Percentiles rank a stretch among this genome's conserved stretches.
These are phyloP conservation scores for Heterobasidion occidentale DNA, from an alignment of 1,284 basidiomycete species.

Conservation along the genomic window DNA sequence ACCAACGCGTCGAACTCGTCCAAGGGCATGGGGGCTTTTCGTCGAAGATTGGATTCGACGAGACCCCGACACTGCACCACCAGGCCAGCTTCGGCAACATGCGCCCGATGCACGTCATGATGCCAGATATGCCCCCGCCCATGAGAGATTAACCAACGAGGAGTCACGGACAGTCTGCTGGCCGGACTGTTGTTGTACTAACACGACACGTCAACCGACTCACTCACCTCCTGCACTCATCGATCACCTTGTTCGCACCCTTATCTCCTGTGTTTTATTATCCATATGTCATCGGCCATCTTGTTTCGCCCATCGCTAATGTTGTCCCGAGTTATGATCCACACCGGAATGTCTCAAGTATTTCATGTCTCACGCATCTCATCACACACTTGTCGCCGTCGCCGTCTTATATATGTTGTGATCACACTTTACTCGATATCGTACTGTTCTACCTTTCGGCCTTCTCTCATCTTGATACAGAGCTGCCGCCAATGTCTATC, in stretches of 20 bases:
- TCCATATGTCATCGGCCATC: background rate
- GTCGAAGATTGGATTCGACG: conserved; percentile 13
- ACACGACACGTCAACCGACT: background rate
- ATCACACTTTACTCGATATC: too few relatives aligned
- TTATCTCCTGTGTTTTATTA: background rate
- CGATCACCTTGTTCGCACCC: too few relatives aligned
- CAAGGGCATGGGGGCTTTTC: background rate
- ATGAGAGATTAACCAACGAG: background rate
- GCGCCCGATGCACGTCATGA: conserved; percentile 25
- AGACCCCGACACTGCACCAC: conserved; percentile 20
- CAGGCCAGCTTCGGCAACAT: conserved; percentile 26
- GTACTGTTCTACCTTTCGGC: too few relatives aligned
- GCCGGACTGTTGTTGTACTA: background rate
- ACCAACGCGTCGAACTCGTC: background rate
- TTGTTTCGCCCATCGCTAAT: background rate
- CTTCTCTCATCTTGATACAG: too few relatives aligned
- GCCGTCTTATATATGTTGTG: too few relatives aligned
- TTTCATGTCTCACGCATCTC: background rate
- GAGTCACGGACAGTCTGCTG: background rate
- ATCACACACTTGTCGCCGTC: background rate
- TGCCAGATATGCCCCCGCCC: conserved; percentile 24
- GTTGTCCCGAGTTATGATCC: background rate
- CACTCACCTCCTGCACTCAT: background rate
- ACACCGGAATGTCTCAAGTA: background rate
- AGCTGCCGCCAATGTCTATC: too few relatives aligned